These are phyloP conservation scores for Phytophthora parvispora DNA, from an alignment of 352 stramenopile genomes.

Conservation along the genomic window DNA sequence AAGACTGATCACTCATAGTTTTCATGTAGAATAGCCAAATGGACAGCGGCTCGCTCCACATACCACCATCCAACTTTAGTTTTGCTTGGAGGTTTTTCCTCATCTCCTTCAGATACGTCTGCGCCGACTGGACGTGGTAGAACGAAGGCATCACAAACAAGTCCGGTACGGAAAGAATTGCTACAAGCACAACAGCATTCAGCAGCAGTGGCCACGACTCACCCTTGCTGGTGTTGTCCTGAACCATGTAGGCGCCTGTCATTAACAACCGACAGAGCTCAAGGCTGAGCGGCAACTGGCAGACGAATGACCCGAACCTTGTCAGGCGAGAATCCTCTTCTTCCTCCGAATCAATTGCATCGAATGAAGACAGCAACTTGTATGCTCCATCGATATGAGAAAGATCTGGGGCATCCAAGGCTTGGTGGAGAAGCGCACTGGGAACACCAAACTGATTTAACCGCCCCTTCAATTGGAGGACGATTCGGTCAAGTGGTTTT, in stretches of 20 bases:
- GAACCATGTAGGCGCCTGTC: slow-evolving; percentile 58
- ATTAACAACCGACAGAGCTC: slow-evolving; percentile 82
- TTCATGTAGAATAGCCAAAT: slow-evolving; percentile 82
- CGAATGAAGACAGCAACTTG: slow-evolving; percentile 75
- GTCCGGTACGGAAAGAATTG: slow-evolving; percentile 74
- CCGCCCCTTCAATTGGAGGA: slow-evolving; percentile 82
- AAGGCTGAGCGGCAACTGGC: slow-evolving; percentile 80
- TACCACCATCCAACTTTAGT: slow-evolving; percentile 60
- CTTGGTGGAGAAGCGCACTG: slow-evolving; percentile 72
- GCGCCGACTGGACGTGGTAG: slow-evolving; percentile 75
- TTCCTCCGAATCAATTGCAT: slow-evolving; percentile 70
- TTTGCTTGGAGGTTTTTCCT: slow-evolving; percentile 79
- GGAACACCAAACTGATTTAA: slow-evolving; percentile 78
- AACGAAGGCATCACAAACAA: slow-evolving; percentile 85
- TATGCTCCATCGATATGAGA: slow-evolving; percentile 81
- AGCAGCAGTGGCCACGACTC: slow-evolving; percentile 56
- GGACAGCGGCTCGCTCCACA: slow-evolving; percentile 84
- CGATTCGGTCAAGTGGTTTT: slow-evolving; percentile 85
- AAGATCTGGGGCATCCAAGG: slow-evolving; percentile 74
- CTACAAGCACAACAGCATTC: slow-evolving; percentile 74
- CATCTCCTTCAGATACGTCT: slow-evolving; percentile 82
- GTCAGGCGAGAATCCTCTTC: slow-evolving; percentile 76
- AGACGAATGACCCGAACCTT: slow-evolving; percentile 82
- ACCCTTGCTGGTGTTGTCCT: slow-evolving; percentile 27
- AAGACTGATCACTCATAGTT: slow-evolving; percentile 54